Conservation (phyloP, 2,329 filamentous ascomycete genomes). For the Fusarium udum region DNA sequence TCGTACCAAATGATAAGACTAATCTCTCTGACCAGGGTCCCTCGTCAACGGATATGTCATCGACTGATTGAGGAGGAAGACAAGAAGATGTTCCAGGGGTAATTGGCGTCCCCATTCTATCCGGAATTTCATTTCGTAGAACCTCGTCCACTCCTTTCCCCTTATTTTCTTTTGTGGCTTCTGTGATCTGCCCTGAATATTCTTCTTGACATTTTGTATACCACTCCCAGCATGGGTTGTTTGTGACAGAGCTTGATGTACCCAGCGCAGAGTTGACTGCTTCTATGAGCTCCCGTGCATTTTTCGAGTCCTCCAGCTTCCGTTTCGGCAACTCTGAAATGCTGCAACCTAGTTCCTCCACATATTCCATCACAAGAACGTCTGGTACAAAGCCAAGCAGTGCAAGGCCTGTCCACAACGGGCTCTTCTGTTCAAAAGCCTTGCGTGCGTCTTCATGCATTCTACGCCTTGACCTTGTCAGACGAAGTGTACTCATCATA, state of each 20-base stretch:
- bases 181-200: fast-evolving
- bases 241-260: fast-evolving
- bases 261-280: fast-evolving
- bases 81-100: too few species aligned
- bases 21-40: background rate
- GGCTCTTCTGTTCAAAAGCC: background rate
- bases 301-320: too few species aligned
- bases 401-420: background rate
- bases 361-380: background rate
- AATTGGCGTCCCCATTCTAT: too few species aligned
- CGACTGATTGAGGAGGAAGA: too few species aligned
- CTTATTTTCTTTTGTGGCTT: too few species aligned
- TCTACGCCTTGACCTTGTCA: background rate
- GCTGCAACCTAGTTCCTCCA: background rate
- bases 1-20: background rate
- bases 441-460: background rate
- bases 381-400: fast-evolving
- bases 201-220: background rate
- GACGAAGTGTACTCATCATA: background rate
- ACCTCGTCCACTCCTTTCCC: too few species aligned
- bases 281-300: background rate
- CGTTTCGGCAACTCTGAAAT: background rate
- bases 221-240: background rate
- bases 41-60: background rate
- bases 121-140: too few species aligned